A percentile compares a stretch with the other conserved stretches of the same genome.
These are phyloP conservation scores for Coleophoma cylindrospora DNA, from an alignment of 2,329 filamentous ascomycete genomes.

Conservation along the genomic window DNA sequence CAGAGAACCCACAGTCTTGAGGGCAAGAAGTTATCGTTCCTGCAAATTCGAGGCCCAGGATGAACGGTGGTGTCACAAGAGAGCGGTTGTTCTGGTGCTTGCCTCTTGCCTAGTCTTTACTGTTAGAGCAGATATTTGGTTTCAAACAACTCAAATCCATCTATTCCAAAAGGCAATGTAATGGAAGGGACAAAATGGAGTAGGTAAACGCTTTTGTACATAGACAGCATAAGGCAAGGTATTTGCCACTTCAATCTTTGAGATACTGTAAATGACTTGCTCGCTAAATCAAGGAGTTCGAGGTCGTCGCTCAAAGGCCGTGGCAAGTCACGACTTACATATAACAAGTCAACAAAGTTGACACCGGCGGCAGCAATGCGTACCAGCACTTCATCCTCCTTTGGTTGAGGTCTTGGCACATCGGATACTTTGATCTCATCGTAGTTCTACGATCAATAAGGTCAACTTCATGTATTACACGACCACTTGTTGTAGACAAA, in stretches of 20 bases:
- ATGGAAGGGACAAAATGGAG: too few species aligned
- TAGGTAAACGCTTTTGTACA: too few species aligned
- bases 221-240: too few species aligned
- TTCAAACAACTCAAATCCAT: not conserved
- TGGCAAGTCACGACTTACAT: conserved; percentile 27
- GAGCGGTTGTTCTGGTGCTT: conserved; percentile 55
- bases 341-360: conserved; percentile 57
- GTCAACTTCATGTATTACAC: conserved; percentile 11
- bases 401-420: conserved; percentile 27
- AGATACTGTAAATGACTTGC: too few species aligned
- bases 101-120: conserved; percentile 36
- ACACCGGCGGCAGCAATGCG: conserved; percentile 49
- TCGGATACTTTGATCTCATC: conserved; percentile 27
- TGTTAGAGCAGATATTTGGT: conserved; percentile 1
- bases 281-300: too few species aligned
- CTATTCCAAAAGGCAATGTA: too few species aligned
- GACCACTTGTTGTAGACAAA: conserved; percentile 11
- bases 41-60: conserved; percentile 54
- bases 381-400: conserved; percentile 34
- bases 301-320: too few species aligned
- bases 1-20: conserved; percentile 27
- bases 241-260: too few species aligned
- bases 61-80: conserved; percentile 51
- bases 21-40: conserved; percentile 42
- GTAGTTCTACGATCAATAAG: conserved; percentile 12